Percentiles rank a stretch among this genome's conserved stretches.
Evolutionary conservation across 2,329 filamentous ascomycete species (phyloP).

Genomic region (Thyridium curvatum): DNA sequence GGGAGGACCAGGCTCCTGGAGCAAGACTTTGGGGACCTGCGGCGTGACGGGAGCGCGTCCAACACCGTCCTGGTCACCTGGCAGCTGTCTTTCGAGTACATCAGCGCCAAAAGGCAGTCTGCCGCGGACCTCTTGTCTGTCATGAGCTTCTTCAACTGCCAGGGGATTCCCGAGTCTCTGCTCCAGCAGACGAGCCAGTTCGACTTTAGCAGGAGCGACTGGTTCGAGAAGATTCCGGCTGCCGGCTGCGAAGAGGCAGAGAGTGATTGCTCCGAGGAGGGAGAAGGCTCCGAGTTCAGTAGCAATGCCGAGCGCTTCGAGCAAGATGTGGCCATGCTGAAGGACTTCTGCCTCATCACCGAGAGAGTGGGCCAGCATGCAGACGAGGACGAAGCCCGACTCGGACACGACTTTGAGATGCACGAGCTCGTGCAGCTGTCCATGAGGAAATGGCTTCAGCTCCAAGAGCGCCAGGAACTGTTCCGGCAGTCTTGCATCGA

Average conservation of each 20-base stretch:
- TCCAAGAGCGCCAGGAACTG: constrained; percentile 27
- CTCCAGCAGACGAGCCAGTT: constrained; percentile 11
- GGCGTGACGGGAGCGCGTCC: background rate
- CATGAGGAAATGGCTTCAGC: constrained; percentile 24
- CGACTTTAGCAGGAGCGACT: constrained; percentile 6
- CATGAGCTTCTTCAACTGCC: background rate
- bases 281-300: too few relatives aligned
- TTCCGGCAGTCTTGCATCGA: constrained; percentile 29
- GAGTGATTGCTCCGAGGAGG: too few relatives aligned
- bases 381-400: too few relatives aligned
- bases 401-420: constrained; percentile 27
- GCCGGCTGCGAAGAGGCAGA: too few relatives aligned
- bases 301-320: too few relatives aligned
- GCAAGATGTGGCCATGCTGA: constrained; percentile 24
- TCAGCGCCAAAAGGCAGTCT: background rate
- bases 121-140: background rate
- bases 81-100: background rate
- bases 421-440: constrained; percentile 33
- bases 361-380: too few relatives aligned
- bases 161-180: constrained; percentile 27
- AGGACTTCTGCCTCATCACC: constrained; percentile 27
- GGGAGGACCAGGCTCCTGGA: too few relatives aligned
- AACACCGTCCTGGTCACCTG: background rate
- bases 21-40: background rate
- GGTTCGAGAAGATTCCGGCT: background rate